Percentiles rank a stretch among this genome's conserved stretches.
Conservation (phyloP, 2,329 filamentous ascomycete genomes). For the Alternaria atra region DNA sequence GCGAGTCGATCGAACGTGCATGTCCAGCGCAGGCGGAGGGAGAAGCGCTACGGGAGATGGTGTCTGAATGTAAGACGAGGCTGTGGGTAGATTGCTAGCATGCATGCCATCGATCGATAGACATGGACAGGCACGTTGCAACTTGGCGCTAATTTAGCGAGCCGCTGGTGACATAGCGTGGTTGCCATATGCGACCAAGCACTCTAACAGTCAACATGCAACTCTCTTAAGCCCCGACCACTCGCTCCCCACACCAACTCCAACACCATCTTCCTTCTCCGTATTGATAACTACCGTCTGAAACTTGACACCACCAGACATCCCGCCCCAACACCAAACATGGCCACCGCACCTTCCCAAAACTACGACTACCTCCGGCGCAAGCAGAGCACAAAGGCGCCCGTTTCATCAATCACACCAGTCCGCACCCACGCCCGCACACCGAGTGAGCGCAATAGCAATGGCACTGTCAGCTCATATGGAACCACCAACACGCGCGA, state of each 20-base stretch:
- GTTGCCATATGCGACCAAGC: constrained; percentile 30
- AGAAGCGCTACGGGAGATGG: neutral
- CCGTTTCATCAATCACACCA: constrained; percentile 45
- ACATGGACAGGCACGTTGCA: constrained; percentile 12
- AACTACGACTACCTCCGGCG: constrained; percentile 67
- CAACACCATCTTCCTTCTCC: constrained; percentile 25
- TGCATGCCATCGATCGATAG: constrained; percentile 5
- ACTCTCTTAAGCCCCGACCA: constrained; percentile 27
- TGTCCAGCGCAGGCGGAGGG: constrained; percentile 18
- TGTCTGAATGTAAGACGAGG: constrained; percentile 4
- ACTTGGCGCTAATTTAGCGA: constrained; percentile 17
- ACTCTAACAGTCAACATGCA: constrained; percentile 29
- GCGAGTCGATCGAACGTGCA: constrained; percentile 17
- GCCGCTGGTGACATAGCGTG: constrained; percentile 15
- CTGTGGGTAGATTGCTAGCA: neutral
- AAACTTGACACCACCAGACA: constrained; percentile 9
- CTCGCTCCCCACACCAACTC: constrained; percentile 21
- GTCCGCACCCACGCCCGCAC: constrained; percentile 58
- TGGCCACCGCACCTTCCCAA: constrained; percentile 47
- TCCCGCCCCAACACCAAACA: constrained; percentile 16
- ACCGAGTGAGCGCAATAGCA: constrained; percentile 75
- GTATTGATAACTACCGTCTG: constrained; percentile 38
- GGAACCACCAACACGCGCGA: constrained; percentile 79
- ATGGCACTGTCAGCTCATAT: constrained; percentile 88
- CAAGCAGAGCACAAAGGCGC: constrained; percentile 60